phyloP scores from a whole-genome alignment of 2,329 filamentous ascomycete genomes.

The Ascochyta fabae region DNA sequence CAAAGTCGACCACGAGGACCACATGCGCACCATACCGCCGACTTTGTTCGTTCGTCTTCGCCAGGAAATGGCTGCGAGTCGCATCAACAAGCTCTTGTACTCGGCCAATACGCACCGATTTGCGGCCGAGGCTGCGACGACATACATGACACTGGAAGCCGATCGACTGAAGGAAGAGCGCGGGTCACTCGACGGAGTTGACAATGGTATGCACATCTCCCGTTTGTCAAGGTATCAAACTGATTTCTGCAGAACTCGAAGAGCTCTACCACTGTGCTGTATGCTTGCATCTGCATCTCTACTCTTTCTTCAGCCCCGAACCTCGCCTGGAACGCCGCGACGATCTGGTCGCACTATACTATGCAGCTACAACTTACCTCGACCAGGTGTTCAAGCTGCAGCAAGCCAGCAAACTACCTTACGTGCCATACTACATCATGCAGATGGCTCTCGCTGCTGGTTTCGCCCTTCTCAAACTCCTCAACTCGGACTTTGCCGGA shows the following conservation, averaged over 20 bases:
- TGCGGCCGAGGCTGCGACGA: constrained; percentile 37
- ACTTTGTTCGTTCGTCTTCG: constrained; percentile 46
- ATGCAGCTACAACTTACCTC: constrained; percentile 72
- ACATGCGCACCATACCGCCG: constrained; percentile 47
- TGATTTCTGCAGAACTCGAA: constrained; percentile 50
- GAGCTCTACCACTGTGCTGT: constrained; percentile 74
- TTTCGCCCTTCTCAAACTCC: constrained; percentile 76
- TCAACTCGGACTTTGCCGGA: constrained; percentile 77
- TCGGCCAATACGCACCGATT: constrained; percentile 43
- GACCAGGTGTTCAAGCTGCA: constrained; percentile 63
- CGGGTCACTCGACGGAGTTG: constrained; percentile 42
- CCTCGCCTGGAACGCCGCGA: constrained; percentile 64
- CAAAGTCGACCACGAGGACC: constrained; percentile 45
- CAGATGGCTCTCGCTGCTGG: constrained; percentile 85
- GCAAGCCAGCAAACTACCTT: constrained; percentile 64
- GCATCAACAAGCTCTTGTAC: constrained; percentile 48
- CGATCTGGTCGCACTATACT: constrained; percentile 77
- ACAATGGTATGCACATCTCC: constrained; percentile 33
- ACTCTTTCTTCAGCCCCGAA: constrained; percentile 81
- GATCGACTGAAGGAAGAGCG: constrained; percentile 47
- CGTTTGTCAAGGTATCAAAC: constrained; percentile 50
- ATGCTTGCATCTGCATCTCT: constrained; percentile 75
- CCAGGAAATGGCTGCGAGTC: constrained; percentile 48
- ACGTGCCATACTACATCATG: constrained; percentile 77
- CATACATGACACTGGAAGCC: constrained; percentile 46